These are phyloP conservation scores for Pestalotiopsis sp. DNA, from an alignment of 2,329 filamentous ascomycete species.

Conservation along the genomic window DNA sequence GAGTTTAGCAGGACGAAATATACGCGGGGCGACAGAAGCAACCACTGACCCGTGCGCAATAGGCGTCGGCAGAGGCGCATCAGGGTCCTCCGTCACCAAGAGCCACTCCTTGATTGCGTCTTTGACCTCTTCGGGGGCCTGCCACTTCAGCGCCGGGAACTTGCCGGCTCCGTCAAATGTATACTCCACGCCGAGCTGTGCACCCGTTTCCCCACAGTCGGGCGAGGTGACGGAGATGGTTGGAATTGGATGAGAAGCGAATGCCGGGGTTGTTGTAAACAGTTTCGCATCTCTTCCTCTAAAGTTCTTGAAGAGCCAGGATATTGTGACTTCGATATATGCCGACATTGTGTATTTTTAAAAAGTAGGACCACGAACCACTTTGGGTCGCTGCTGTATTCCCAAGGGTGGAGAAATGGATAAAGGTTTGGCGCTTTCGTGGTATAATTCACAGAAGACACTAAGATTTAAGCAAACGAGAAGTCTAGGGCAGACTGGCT, in stretches of 20 bases:
- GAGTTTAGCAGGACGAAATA: background rate
- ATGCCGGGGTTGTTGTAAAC: conserved; percentile 38
- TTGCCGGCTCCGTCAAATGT: conserved; percentile 38
- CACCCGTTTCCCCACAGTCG: conserved; percentile 39
- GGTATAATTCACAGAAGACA: background rate
- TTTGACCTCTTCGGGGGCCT: conserved; percentile 27
- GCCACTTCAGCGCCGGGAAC: conserved; percentile 44
- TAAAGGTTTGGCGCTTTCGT: background rate
- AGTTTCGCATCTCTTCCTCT: conserved; percentile 39
- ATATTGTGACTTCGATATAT: conserved; percentile 33
- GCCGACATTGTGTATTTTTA: background rate
- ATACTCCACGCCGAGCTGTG: conserved; percentile 37
- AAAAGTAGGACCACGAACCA: background rate
- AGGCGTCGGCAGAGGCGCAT: conserved; percentile 45
- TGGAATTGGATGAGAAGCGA: conserved; percentile 32
- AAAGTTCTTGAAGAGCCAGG: conserved; percentile 41
- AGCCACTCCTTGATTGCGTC: conserved; percentile 43
- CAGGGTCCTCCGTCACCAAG: conserved; percentile 48
- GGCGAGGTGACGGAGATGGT: conserved; percentile 41
- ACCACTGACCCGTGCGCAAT: conserved; percentile 44
- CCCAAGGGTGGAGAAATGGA: background rate
- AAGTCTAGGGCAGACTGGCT: background rate
- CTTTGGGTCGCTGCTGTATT: background rate
- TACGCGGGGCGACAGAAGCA: background rate
- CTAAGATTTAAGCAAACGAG: background rate